Conservation (phyloP, 2,329 filamentous ascomycete genomes). For the Karstenula rhodostoma region DNA sequence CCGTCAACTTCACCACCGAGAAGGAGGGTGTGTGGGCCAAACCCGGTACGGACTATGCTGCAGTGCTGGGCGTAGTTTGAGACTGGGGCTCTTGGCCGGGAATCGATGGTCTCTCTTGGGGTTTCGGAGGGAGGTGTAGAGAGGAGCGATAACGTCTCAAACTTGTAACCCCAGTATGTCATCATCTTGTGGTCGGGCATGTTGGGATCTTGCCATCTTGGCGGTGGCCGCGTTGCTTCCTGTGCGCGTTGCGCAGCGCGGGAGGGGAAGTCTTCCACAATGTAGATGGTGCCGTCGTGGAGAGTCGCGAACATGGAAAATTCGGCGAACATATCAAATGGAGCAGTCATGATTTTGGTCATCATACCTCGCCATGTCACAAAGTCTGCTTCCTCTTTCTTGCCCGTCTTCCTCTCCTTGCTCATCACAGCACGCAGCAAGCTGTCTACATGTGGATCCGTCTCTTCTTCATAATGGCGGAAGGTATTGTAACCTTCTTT, state of each 20-base stretch:
- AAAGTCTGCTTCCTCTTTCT: slow-evolving; percentile 77
- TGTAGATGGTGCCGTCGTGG: slow-evolving; percentile 82
- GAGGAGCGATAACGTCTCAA: slow-evolving; percentile 84
- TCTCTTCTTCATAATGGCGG: slow-evolving; percentile 78
- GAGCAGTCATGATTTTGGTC: slow-evolving; percentile 91
- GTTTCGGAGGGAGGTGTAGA: slow-evolving; percentile 82
- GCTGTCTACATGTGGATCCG: slow-evolving; percentile 88
- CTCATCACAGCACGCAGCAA: slow-evolving; percentile 78
- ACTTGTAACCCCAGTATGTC: slow-evolving; percentile 98
- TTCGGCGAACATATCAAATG: slow-evolving; percentile 80
- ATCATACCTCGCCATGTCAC: slow-evolving; percentile 98
- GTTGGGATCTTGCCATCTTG: slow-evolving; percentile 55
- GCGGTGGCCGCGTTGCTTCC: slow-evolving; percentile 38
- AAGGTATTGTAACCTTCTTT: slow-evolving; percentile 84
- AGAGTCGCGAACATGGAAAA: slow-evolving; percentile 97
- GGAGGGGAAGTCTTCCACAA: slow-evolving; percentile 86
- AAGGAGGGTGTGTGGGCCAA: slow-evolving; percentile 77
- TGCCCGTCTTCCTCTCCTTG: slow-evolving; percentile 73
- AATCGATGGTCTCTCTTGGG: slow-evolving; percentile 79
- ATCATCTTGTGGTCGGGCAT: slow-evolving; percentile 78
- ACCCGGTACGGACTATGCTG: slow-evolving; percentile 87
- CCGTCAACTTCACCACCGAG: slow-evolving; percentile 94
- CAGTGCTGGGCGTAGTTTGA: slow-evolving; percentile 96
- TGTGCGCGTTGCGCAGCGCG: slow-evolving; percentile 69
- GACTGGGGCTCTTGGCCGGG: slow-evolving; percentile 73